phyloP scores from a whole-genome alignment of 495 filamentous ascomycete species.

The Lasiosphaeriaceae sp. region DNA sequence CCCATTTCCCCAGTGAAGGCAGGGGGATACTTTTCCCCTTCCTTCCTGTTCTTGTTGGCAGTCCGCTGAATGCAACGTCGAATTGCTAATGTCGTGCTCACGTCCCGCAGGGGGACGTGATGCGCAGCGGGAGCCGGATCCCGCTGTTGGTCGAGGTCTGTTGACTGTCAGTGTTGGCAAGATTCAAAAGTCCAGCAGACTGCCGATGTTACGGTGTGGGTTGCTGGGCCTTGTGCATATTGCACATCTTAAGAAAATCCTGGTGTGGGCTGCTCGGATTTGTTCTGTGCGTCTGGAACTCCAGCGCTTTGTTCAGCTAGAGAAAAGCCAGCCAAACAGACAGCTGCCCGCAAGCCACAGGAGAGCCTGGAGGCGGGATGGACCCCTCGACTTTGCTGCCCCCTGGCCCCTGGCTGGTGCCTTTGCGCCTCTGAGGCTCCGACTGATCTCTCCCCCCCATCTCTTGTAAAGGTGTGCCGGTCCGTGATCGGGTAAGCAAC shows the following conservation, averaged over 20 bases:
- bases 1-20: too few species aligned
- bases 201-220: not conserved
- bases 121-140: not conserved
- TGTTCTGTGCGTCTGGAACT: not conserved
- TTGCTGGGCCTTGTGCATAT: slow-evolving; percentile 28
- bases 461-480: too few species aligned
- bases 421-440: not conserved
- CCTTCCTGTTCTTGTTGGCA: not conserved
- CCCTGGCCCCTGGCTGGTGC: not conserved
- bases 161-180: not conserved
- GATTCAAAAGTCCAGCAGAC: not conserved
- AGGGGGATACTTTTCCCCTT: not conserved
- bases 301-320: not conserved
- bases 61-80: not conserved
- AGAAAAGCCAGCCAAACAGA: slow-evolving; percentile 5
- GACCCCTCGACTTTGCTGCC: not conserved
- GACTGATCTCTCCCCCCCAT: too few species aligned
- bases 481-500: too few species aligned
- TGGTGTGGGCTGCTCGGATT: slow-evolving; percentile 2
- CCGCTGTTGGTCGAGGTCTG: not conserved
- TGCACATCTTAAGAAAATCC: slow-evolving; percentile 46
- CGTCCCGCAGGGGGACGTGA: not conserved
- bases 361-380: not conserved
- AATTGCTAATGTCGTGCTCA: not conserved
- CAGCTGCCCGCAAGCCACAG: not conserved